phyloP scores from a whole-genome alignment of 148 eudicot genomes.

The Rhododendron vialii region DNA sequence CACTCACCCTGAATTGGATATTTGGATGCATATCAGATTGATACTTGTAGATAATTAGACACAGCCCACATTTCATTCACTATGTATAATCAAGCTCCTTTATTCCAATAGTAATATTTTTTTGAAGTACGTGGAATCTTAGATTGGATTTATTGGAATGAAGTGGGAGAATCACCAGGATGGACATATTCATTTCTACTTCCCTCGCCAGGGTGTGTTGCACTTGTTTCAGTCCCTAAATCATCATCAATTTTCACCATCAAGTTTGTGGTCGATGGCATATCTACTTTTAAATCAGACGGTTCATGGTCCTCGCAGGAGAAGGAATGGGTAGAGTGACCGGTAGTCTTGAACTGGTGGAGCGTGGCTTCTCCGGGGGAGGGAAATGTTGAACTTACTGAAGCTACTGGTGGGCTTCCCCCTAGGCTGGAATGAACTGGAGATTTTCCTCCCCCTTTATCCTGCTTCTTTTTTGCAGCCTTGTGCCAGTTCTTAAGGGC shows the following conservation, averaged over 20 bases:
- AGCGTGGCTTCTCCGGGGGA: constrained; percentile 31
- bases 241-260: constrained; percentile 29
- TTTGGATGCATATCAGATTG: not conserved
- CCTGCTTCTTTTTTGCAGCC: constrained; percentile 58
- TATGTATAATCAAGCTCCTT: not conserved
- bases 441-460: constrained; percentile 23
- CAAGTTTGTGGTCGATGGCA: constrained; percentile 19
- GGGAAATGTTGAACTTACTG: constrained; percentile 29
- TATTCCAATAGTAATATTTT: not conserved
- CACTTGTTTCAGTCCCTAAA: constrained; percentile 21
- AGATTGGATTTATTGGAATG: not conserved
- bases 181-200: not conserved
- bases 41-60: not conserved
- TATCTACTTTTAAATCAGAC: constrained; percentile 25
- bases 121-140: not conserved
- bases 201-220: not conserved
- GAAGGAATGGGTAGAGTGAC: constrained; percentile 30
- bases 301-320: constrained; percentile 20
- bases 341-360: constrained; percentile 58
- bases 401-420: constrained; percentile 21
- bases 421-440: constrained; percentile 29
- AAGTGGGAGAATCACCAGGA: not conserved
- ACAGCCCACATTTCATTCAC: not conserved
- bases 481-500: constrained; percentile 78
- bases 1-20: not conserved